Percentiles rank a stretch among this genome's conserved stretches.
These are phyloP conservation scores for Metarhizium rileyi DNA, from an alignment of 2,329 filamentous ascomycete genomes.

Conservation along the genomic window DNA sequence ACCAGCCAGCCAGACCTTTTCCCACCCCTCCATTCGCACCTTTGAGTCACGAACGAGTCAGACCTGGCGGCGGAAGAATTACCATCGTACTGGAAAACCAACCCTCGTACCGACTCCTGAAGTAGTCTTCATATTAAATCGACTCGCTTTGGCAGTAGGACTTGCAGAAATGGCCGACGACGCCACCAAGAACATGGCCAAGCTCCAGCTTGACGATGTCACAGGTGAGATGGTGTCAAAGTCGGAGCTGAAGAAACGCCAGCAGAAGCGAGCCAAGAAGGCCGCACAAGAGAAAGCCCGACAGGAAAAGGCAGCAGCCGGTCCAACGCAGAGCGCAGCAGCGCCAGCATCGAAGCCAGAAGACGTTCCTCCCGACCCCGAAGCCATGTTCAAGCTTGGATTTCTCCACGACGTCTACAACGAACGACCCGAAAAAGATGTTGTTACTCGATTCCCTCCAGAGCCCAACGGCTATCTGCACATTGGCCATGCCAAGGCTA, in stretches of 20 bases:
- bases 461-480: conserved; percentile 92
- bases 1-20: background rate
- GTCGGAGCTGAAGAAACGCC: conserved; percentile 49
- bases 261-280: conserved; percentile 48
- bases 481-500: conserved; percentile 91
- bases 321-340: conserved; percentile 30
- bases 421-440: conserved; percentile 50
- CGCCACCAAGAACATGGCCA: conserved; percentile 38
- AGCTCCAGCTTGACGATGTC: conserved; percentile 51
- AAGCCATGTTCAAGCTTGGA: conserved; percentile 71
- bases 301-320: conserved; percentile 69
- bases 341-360: conserved; percentile 22
- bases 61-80: background rate
- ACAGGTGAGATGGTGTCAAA: conserved; percentile 58
- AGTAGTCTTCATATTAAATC: background rate
- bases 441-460: conserved; percentile 67
- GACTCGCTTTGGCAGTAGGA: background rate
- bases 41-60: background rate
- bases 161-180: conserved; percentile 34
- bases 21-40: background rate
- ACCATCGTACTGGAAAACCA: background rate
- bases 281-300: conserved; percentile 58
- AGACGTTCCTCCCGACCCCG: conserved; percentile 32
- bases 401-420: conserved; percentile 66
- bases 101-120: background rate